Conservation (phyloP, 23 red algal genomes). For the Rhodosorus marinus region DNA sequence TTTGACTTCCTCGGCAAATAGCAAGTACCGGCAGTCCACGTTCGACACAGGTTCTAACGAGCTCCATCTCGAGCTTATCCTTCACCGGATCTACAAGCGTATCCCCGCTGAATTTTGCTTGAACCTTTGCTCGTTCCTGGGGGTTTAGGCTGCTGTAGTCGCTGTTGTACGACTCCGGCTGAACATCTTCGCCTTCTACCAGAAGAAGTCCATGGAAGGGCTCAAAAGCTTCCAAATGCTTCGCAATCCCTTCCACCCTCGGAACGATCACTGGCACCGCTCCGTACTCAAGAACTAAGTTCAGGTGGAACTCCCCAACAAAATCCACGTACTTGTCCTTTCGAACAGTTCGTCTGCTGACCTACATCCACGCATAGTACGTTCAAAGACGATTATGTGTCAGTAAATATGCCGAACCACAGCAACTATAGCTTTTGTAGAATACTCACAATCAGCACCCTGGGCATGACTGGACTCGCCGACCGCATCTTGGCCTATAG, state of each 20-base stretch:
- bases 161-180: slow-evolving; percentile 12
- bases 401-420: no score
- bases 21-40: slow-evolving; percentile 65
- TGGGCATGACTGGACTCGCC: no score
- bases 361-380: not conserved
- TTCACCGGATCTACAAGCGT: slow-evolving; percentile 26
- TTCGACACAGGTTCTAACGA: slow-evolving; percentile 26
- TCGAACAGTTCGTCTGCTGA: not conserved
- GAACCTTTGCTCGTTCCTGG: slow-evolving; percentile 3
- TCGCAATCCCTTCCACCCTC: slow-evolving; percentile 10
- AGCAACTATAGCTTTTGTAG: no score
- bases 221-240: slow-evolving; percentile 25
- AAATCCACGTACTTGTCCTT: slow-evolving; percentile 74
- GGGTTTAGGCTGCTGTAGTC: slow-evolving; percentile 6
- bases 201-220: slow-evolving; percentile 80
- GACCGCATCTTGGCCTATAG: no score
- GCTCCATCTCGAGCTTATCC: slow-evolving; percentile 67
- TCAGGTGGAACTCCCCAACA: slow-evolving; percentile 86
- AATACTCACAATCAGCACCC: no score
- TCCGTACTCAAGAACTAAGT: slow-evolving; percentile 28
- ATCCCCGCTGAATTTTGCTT: slow-evolving; percentile 19
- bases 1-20: slow-evolving; percentile 72
- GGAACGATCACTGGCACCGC: slow-evolving; percentile 78
- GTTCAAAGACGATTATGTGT: not conserved
- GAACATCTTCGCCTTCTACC: slow-evolving; percentile 86